Base-by-base conservation (phyloP, 306 rosid genomes). In the Vicia faba region DNA sequence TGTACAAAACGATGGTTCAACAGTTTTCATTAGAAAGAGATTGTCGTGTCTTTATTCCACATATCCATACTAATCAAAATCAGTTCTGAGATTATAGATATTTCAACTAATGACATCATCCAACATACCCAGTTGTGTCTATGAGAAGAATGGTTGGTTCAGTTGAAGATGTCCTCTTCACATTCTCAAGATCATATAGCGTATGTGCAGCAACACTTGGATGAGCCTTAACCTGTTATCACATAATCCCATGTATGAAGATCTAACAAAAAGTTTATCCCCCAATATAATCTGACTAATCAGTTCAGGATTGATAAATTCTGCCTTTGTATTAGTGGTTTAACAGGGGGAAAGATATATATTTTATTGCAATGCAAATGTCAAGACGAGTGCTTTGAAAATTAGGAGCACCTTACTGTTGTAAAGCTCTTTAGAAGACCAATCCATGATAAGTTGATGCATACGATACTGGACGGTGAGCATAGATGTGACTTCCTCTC, bases 391-490 rank as follows among this genome's bases (percentile, higher is more conserved):
- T 28, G 64, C 49, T 59, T 57, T 57, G 58, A 80, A 81, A 73
- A 85, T 15, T 57, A 50, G 66, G 71, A 71, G 77, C 79, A 93
- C 97, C 99, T 93, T 90, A 76, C 86, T 88, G 81, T 83, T 80
- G 89, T 93, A 93, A 74, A 93, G 99, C 82, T 93, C 99, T 76
- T 86, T 82, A 45, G 99, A 93, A 61, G 99, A 93, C 99, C 97
- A 93, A 71, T 88, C 82, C 99, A 93, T 93, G 73, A 90, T 93
- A 61, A 80, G 89, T 78, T 93, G 86, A 59, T 90, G 97, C 97
- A 93, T 89, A 23, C 99, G 99, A 80, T 93, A 93, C 75, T 93
- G 99, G 69, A 93, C 95, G 1, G 96, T 90, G 45, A 93, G 95
- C 99, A 93, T 90, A 20, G 96, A 88, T 61, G 88, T 78, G 36